Conservation (phyloP, 495 filamentous ascomycete genomes). For the Penicillium waksmanii region DNA sequence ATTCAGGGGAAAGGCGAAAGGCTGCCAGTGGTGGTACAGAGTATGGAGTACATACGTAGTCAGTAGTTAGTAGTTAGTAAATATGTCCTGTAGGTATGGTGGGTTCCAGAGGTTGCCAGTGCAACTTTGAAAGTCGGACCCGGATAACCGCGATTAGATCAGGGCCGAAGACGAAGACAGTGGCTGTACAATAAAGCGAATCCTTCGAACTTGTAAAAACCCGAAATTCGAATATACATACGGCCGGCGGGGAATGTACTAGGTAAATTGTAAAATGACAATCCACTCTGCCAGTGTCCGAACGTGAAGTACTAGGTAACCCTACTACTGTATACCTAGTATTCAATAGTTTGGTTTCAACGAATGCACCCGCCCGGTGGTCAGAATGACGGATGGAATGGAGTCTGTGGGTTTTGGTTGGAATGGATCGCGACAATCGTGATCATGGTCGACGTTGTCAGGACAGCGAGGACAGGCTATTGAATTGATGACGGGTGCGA, state of each 20-base stretch:
- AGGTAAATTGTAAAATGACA: neutral
- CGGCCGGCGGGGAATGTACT: neutral
- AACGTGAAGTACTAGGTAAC: too few relatives aligned
- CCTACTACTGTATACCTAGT: neutral
- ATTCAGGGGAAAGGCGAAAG: constrained; percentile 5
- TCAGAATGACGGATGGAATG: neutral
- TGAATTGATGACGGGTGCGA: constrained; percentile 1
- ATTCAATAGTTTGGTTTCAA: constrained; percentile 2
- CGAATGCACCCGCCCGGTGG: neutral
- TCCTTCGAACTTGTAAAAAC: constrained; percentile 5
- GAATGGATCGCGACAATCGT: neutral
- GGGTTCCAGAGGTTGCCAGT: neutral
- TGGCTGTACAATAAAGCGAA: constrained; percentile 7
- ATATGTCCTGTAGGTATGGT: neutral
- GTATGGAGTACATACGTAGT: neutral
- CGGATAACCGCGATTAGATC: neutral
- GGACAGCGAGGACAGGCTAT: neutral
- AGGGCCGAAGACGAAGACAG: constrained; percentile 1
- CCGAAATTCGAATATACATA: too few relatives aligned
- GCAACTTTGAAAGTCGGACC: too few relatives aligned
- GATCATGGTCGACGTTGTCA: neutral
- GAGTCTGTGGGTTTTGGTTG: neutral
- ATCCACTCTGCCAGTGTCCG: neutral
- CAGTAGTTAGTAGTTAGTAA: neutral
- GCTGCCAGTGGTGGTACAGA: neutral